phyloP scores from a whole-genome alignment of 176 grass and related monocot genomes.

The Paspalum vaginatum region DNA sequence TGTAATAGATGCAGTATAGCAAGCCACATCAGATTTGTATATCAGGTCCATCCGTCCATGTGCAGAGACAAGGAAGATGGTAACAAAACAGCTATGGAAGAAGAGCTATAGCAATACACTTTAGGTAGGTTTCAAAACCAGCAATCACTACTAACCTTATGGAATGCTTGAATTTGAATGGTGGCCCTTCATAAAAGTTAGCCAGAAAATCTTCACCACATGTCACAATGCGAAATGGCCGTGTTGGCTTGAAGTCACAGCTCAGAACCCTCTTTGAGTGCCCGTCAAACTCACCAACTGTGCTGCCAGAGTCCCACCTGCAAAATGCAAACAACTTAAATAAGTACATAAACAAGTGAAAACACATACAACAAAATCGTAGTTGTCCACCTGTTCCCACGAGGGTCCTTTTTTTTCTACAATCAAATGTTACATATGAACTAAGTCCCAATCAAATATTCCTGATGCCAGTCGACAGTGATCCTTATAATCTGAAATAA shows the following conservation, averaged over 20 bases:
- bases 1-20: neutral
- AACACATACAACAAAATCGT: constrained; percentile 2
- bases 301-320: constrained; percentile 97
- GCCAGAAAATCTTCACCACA: constrained; percentile 97
- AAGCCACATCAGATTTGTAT: constrained; percentile 37
- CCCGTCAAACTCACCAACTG: constrained; percentile 92
- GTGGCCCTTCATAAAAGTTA: constrained; percentile 92
- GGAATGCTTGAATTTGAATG: constrained; percentile 97
- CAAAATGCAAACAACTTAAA: constrained; percentile 31
- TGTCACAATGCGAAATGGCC: constrained; percentile 87
- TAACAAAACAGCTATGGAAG: constrained; percentile 25
- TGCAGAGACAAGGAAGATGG: neutral
- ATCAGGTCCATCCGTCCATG: neutral
- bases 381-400: neutral
- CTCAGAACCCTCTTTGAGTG: constrained; percentile 95
- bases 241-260: constrained; percentile 95
- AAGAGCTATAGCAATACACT: neutral
- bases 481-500: constrained; percentile 9
- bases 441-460: neutral
- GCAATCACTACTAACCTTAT: constrained; percentile 56
- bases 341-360: neutral
- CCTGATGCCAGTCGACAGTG: neutral
- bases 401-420: neutral
- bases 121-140: neutral
- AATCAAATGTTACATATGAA: neutral